Evolutionary conservation across 2,329 filamentous ascomycete genomes (phyloP).

Genomic region (Beauveria sp.): DNA sequence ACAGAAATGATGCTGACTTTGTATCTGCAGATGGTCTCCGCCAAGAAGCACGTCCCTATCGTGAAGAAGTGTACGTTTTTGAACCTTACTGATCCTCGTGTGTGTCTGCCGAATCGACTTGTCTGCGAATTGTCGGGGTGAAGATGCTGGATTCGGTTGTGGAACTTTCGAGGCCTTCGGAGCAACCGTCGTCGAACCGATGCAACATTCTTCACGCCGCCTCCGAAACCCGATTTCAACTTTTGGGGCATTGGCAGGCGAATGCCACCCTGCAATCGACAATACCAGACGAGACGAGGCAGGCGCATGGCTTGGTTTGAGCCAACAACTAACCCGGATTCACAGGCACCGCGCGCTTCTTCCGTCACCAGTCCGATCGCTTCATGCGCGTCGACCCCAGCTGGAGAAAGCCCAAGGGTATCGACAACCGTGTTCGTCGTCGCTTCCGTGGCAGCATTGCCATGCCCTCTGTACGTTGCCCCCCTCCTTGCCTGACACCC

Average conservation of each 20-base stretch:
- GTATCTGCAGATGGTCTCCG: slow-evolving; percentile 77
- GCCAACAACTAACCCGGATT: slow-evolving; percentile 12
- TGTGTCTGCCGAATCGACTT: background rate
- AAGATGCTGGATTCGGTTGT: background rate
- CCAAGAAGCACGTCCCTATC: slow-evolving; percentile 99
- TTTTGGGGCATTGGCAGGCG: background rate
- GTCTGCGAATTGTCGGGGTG: background rate
- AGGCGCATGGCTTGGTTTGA: background rate
- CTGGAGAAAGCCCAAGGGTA: slow-evolving; percentile 99
- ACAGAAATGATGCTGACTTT: slow-evolving; percentile 21
- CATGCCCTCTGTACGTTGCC: slow-evolving; percentile 62
- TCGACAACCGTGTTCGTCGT: slow-evolving; percentile 95
- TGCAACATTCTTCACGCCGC: background rate
- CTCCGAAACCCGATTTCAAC: background rate
- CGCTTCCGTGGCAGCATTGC: slow-evolving; percentile 92
- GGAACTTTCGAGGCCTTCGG: background rate
- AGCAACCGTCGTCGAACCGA: background rate
- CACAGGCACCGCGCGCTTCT: slow-evolving; percentile 87
- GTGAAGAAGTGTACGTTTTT: slow-evolving; percentile 96
- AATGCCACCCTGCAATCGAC: too few relatives aligned
- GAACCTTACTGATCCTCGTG: background rate
- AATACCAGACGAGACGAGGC: background rate
- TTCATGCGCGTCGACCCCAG: slow-evolving; percentile 85
- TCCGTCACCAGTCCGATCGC: slow-evolving; percentile 93
- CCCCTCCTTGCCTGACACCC: background rate